These are phyloP conservation scores for Typha latifolia DNA, from an alignment of 176 grass and related monocot genomes.

Conservation along the genomic window DNA sequence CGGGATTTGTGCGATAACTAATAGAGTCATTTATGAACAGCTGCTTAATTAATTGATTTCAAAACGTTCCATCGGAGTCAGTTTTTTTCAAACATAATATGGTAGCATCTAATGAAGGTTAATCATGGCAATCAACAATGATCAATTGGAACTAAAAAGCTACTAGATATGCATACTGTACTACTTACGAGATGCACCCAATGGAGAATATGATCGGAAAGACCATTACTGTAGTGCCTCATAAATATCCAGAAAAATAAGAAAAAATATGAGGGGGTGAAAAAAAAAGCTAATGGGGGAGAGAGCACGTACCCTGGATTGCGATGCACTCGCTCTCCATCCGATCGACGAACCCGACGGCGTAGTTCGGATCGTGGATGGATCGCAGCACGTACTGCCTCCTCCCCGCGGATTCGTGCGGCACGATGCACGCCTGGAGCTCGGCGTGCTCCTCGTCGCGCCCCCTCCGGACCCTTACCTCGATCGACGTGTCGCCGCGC, in stretches of 20 bases:
- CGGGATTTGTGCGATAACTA: too few relatives aligned
- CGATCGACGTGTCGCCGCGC: slow-evolving; percentile 33
- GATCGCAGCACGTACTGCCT: slow-evolving; percentile 63
- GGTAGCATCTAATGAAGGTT: not conserved
- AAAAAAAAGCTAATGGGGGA: not conserved
- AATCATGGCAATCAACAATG: not conserved
- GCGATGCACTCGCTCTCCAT: slow-evolving; percentile 53
- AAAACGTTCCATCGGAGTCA: too few relatives aligned
- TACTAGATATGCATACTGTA: too few relatives aligned
- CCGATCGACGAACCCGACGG: slow-evolving; percentile 53
- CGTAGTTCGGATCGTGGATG: slow-evolving; percentile 64
- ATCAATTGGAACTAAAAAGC: too few relatives aligned
- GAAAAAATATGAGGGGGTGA: not conserved
- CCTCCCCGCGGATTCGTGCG: slow-evolving; percentile 18
- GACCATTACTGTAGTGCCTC: not conserved
- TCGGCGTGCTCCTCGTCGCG: slow-evolving; percentile 7
- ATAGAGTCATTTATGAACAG: too few relatives aligned
- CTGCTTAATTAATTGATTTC: too few relatives aligned
- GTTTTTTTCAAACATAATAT: too few relatives aligned
- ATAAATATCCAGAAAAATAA: slow-evolving; percentile 1
- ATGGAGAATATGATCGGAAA: too few relatives aligned
- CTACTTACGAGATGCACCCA: too few relatives aligned
- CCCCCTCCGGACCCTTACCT: slow-evolving; percentile 25
- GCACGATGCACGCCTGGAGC: slow-evolving; percentile 49
- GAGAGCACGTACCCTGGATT: slow-evolving; percentile 33